Base-by-base conservation (phyloP, 768 basidiomycete species). In the Lentinula lateritia region DNA sequence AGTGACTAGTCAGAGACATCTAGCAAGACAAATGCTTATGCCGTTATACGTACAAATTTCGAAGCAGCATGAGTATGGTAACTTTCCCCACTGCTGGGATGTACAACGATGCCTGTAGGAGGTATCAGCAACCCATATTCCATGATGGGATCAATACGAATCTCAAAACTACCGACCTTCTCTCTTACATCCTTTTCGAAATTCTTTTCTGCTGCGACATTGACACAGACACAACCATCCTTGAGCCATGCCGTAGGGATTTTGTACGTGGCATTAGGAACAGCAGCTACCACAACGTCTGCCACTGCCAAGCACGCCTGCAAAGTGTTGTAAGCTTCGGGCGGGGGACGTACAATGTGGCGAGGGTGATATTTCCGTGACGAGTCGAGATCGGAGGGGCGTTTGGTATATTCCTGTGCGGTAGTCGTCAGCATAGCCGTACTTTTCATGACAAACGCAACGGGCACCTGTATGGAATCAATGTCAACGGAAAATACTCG, bases 1-100 rank as follows among this genome's bases (percentile, higher is more conserved):
- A 55, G 9, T 28, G 28, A 34, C 48, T 48, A 39, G 13, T 32
- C 39, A 28, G 28, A 28, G 3, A 3, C 28, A 28, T 28, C 28
- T 28, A 28, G 3, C 3, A 28, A 28, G 28, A 28, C 28, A 28
- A 28, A 28, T 28, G 28, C 3, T 28, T 28, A 4, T 28, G 3
- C 28, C 28, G 28, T 28, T 8, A 54, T 5, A 78, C 93, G 70
- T 71, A 95, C 90, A 99, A 70, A 72, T 99, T 99, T 52, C 96
- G 85, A 68, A 97, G 82, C n/a, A 99, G 82, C 93, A 99, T 96
- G 70, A 95, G 78, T 66, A 98, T 97, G 1, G 97, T 99, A 61
- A 97, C 91, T 76, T 96, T 97, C 18, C 97, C 97, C n/a, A 99
- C 93, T 5, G 93, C 89, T 8, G 96, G 95, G 64, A 98, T 81